Conservation (phyloP, 495 filamentous ascomycete species). For the Penicillium subrubescens region DNA sequence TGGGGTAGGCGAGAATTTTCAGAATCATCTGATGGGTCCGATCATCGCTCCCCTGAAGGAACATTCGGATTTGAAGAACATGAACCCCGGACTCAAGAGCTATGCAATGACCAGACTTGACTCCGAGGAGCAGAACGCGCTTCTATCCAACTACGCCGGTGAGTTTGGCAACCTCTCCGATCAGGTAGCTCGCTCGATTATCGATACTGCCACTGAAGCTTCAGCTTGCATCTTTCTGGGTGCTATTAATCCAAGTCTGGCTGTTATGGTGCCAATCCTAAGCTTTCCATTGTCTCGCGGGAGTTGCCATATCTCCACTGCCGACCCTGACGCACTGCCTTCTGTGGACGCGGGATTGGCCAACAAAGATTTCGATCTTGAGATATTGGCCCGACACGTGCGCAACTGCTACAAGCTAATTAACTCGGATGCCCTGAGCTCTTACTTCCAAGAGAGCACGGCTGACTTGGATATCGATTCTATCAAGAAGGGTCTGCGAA, state of each 20-base stretch:
- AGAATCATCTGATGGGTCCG: constrained; percentile 37
- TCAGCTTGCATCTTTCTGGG: constrained; percentile 11
- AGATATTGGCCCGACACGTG: constrained; percentile 29
- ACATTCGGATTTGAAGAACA: neutral
- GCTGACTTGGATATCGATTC: constrained; percentile 3
- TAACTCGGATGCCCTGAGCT: neutral
- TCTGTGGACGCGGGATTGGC: constrained; percentile 34
- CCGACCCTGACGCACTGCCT: constrained; percentile 31
- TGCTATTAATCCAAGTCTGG: constrained; percentile 4
- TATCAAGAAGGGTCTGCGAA: constrained; percentile 11
- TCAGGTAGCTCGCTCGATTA: constrained; percentile 12
- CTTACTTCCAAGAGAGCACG: constrained; percentile 8
- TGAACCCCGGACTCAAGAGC: constrained; percentile 10
- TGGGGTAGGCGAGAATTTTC: constrained; percentile 46
- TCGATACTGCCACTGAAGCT: constrained; percentile 14
- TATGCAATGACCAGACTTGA: constrained; percentile 14
- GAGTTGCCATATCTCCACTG: constrained; percentile 33
- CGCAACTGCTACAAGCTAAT: constrained; percentile 14
- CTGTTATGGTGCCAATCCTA: constrained; percentile 19
- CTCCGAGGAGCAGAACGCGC: constrained; percentile 6
- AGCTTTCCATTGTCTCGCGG: constrained; percentile 41
- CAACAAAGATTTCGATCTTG: constrained; percentile 36
- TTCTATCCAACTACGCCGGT: neutral
- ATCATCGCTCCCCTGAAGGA: constrained; percentile 10
- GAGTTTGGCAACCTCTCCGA: neutral